Conservation (phyloP, 2,329 filamentous ascomycete species). For the Trichoderma lentiforme region DNA sequence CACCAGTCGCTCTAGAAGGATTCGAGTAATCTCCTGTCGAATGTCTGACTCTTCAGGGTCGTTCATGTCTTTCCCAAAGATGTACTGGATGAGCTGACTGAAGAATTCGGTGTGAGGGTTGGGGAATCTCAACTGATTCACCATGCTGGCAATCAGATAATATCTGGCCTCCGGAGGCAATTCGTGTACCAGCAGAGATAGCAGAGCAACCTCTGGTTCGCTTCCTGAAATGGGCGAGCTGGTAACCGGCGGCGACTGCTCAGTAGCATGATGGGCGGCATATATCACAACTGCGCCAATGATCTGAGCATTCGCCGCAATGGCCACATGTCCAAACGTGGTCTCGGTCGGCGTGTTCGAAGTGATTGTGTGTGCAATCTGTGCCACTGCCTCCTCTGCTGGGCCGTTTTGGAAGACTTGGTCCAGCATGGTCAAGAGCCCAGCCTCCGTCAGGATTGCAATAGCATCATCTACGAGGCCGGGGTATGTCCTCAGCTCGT, state of each 20-base stretch:
- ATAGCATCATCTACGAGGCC: conserved; percentile 62
- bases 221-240: conserved; percentile 46
- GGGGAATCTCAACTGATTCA: conserved; percentile 88
- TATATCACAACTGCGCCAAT: conserved; percentile 83
- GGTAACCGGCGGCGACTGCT: conserved; percentile 55
- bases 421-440: conserved; percentile 58
- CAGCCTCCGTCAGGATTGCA: conserved; percentile 50
- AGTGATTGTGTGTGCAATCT: conserved; percentile 71
- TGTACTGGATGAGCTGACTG: conserved; percentile 75
- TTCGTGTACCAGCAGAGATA: conserved; percentile 74
- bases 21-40: conserved; percentile 84
- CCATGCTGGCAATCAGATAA: conserved; percentile 77
- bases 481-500: conserved; percentile 69
- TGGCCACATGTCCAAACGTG: conserved; percentile 62
- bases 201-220: conserved; percentile 60
- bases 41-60: conserved; percentile 77
- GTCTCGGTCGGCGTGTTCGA: conserved; percentile 56
- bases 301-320: conserved; percentile 66
- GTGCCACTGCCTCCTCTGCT: conserved; percentile 69
- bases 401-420: conserved; percentile 59
- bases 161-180: conserved; percentile 77
- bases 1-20: conserved; percentile 82
- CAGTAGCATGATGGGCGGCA: conserved; percentile 70
- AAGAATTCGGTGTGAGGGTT: conserved; percentile 92
- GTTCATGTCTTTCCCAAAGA: conserved; percentile 73